A percentile compares a stretch with the other conserved stretches of the same genome.
Evolutionary conservation across 305 asterid species (phyloP).

Genomic region (Fraxinus greggii): DNA sequence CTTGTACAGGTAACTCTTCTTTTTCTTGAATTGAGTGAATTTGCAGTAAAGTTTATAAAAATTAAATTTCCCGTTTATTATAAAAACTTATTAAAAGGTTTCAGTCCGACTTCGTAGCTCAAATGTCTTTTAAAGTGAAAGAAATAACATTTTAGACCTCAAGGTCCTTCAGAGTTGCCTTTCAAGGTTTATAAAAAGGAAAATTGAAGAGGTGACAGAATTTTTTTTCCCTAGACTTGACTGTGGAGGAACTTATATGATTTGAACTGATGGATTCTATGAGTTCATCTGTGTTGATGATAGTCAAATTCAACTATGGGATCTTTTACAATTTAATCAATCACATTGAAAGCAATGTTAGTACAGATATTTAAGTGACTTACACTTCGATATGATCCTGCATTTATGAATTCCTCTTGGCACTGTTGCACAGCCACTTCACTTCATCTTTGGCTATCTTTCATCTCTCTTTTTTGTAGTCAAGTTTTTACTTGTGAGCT

Average conservation of each 20-base stretch:
- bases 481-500: neutral
- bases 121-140: neutral
- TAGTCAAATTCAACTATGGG: neutral
- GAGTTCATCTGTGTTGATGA: neutral
- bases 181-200: neutral
- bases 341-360: neutral
- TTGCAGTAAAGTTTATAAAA: neutral
- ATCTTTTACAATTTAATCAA: neutral
- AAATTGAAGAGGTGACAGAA: neutral
- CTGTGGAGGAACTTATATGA: neutral
- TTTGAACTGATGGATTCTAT: neutral
- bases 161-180: slow-evolving; percentile 11
- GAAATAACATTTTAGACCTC: slow-evolving; percentile 8
- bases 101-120: slow-evolving; percentile 3
- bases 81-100: neutral
- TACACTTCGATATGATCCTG: neutral
- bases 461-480: neutral
- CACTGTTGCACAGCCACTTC: neutral
- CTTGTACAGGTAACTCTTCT: slow-evolving; percentile 64
- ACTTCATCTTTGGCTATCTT: neutral
- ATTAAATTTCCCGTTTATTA: neutral
- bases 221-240: neutral
- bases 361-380: neutral
- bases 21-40: slow-evolving; percentile 12
- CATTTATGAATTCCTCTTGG: neutral